Evolutionary conservation across 2,329 filamentous ascomycete species (phyloP), one percentile per base, ranked within the genome.

Genomic region (Phialemonium atrogriseum): DNA sequence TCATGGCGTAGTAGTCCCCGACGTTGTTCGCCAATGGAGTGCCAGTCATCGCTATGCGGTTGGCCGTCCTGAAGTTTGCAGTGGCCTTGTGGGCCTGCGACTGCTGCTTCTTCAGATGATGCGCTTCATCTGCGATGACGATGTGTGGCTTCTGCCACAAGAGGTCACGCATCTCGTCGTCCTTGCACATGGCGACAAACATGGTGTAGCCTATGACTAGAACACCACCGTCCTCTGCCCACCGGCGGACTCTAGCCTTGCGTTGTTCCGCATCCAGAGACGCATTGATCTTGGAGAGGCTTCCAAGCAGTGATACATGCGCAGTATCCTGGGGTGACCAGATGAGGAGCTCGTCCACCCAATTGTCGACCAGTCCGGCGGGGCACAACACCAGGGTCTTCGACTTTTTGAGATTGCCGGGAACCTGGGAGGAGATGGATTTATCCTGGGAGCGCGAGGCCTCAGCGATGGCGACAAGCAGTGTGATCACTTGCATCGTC

Each of bases 1-100:
- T 80, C 74, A 94, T 84, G n/a, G 77, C 62, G 48, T 80, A 86
- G 48, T 94, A 94, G 46, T 95, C 88, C 17, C 71, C 62, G 1
- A 94, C 75, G 31, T 85, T 83, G 49, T 94, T 95, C 5, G 84
- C 78, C 31, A 95, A 62, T 1, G 88, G 88, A 0, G 87, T 89
- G 1, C 87, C 88, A 1, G 87, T 94, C 39, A 95, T 64, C 5
- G 86, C 88, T 41, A 95, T 83, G 9, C 87, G 77, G 37, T 70
- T 79, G 33, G 62, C 72, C 0, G 86, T 83, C 37, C 53, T 64
- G 49, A 95, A 80, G 9, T 60, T 53, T 2, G 60, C 59, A 13
- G 78, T 73, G 5, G 71, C 65, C 22, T 54, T 41, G 25, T 76
- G 62, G 20, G 80, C 58, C 13, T 64, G 55, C 0, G 77, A 64